Evolutionary conservation across 2,329 filamentous ascomycete genomes (phyloP), one percentile per base, ranked within the genome.

Genomic region (Alternaria conjuncta): DNA sequence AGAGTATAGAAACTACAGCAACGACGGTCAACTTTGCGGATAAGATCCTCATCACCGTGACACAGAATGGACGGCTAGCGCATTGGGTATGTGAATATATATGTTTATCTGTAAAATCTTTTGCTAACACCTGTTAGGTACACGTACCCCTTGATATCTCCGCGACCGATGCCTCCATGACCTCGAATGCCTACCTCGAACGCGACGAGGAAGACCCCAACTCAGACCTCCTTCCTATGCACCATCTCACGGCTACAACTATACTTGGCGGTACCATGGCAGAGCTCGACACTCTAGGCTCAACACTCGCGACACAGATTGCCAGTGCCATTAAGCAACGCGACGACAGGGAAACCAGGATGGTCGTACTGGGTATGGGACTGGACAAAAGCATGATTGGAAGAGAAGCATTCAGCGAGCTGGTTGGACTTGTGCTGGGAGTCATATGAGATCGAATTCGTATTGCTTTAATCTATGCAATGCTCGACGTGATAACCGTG

Each of bases 11-110:
- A 36, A 98, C 96, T 2, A 89, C 93, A 68, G 90, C 92, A 32
- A 89, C 88, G 43, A 86, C 86, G 11, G 84, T 94, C 57, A 88
- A 86, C 72, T 98, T 98, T 81, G 86, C 90, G 9, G 96, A 98
- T 86, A 97, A 93, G 81, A 93, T 99, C 72, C 82, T 99, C 72
- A 84, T 99, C 66, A 97, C 94, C 1, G 86, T 98, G 63, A 92
- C 92, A 0, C 96, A 98, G 82, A 88, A 90, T 65, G 95, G 94
- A 7, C 88, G 90, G 63, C 82, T 98, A 50, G 92, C 92, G 20
- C 96, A 98, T 85, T 99, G 96, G 96, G 94, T 97, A 84, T 57
- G 83, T 21, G 1, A 15, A 23, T 41, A 77, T 18, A 5, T 28
- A 4, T 28, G 10, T 11, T 36, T 15, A 12, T 25, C 6, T 26